Base-by-base conservation (phyloP, 805 yeast species). In the Kuraishia piskuri region DNA sequence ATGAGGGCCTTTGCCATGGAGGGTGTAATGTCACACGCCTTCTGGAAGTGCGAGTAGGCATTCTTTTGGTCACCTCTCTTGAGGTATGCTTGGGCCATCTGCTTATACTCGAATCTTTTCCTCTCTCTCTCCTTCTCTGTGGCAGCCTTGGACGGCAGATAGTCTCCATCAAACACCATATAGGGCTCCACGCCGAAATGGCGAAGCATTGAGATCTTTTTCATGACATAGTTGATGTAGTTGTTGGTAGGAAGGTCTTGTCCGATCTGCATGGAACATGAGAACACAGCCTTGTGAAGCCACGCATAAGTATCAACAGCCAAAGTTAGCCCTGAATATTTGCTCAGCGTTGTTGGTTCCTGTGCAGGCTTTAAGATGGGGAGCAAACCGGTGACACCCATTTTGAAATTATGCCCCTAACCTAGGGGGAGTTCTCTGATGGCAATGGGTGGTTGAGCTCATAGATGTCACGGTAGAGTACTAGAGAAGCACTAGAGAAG, bases 281-380 rank as follows among this genome's bases (percentile, higher is more conserved):
- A 73, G 51, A 84, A 78, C 2, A 88, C 83, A 3, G 94, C 91
- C 57, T 88, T 80, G 68, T 94, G 99, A 4, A 94, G 78, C 99
- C 99, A 94, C 1, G 97, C 90, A 63, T 90, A 94, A 0, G 96
- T 91, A 64, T 94, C 99, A n/a, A 94, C 84, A 0, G 96, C 99
- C 47, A 91, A 70, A 0, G 87, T 82, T 61, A 84, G 76, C 1
- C 96, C 97, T 14, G 81, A 68, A 65, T 82, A 88, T 37, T 78
- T 69, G 53, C 78, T 76, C 49, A 91, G 69, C 1, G 84, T 68
- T 1, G 79, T 75, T 0, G 77, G 75, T 52, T 77, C 76, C 61
- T 87, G 94, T 46, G 88, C 85, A 25, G 86, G 81, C 64, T 87
- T 88, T 57, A 92, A 73, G 53, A 79, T 80, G n/a, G 88, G 91